These are phyloP conservation scores for Flaveria sonorensis DNA, from an alignment of 129 eudicot genomes.

Conservation along the genomic window DNA sequence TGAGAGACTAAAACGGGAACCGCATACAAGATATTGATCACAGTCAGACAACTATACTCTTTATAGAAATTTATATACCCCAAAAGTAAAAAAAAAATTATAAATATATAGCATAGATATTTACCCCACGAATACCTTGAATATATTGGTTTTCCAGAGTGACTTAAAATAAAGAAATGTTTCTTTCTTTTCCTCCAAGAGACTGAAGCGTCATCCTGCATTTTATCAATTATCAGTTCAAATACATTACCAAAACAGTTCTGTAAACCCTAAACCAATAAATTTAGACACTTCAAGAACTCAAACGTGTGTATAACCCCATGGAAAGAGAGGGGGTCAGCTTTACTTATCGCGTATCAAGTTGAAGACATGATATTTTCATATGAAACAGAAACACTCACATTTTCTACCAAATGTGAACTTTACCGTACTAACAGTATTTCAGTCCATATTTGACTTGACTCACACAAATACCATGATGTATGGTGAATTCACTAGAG, in stretches of 20 bases:
- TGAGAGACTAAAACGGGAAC: conserved; percentile 20
- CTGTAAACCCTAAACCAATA: background rate
- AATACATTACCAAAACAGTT: background rate
- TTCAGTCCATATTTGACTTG: background rate
- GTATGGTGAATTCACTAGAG: background rate
- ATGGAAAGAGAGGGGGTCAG: background rate
- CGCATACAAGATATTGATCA: conserved; percentile 6
- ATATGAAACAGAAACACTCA: background rate
- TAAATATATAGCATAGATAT: conserved; percentile 2
- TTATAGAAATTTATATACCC: background rate
- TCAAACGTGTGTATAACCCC: background rate
- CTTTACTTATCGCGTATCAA: background rate
- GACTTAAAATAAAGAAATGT: conserved; percentile 80
- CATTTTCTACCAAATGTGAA: background rate
- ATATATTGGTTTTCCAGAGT: conserved; percentile 98
- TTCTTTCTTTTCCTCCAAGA: conserved; percentile 99
- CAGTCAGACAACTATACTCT: background rate
- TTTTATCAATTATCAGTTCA: conserved; percentile 34
- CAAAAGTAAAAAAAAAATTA: background rate
- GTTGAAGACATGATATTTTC: background rate
- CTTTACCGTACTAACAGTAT: background rate
- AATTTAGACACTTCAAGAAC: conserved; percentile 4
- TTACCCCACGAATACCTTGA: conserved; percentile 59
- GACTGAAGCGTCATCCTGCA: conserved; percentile 93
- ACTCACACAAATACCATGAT: background rate